phyloP scores from a whole-genome alignment of 1,139 yeast genomes.

The Saccharomyces hybrid region DNA sequence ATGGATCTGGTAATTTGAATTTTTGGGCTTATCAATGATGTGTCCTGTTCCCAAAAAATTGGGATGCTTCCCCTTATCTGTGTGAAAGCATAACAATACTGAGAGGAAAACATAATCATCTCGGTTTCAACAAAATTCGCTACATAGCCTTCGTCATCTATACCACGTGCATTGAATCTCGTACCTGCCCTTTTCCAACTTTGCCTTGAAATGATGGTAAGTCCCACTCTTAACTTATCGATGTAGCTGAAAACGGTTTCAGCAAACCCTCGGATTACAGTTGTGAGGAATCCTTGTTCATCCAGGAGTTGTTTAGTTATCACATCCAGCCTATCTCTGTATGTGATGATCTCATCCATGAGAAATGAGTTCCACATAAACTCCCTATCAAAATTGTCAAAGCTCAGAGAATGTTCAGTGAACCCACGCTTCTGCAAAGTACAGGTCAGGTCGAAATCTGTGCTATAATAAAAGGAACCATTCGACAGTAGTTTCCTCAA shows the following conservation, averaged over 20 bases:
- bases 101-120: slow-evolving; percentile 53
- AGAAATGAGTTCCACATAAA: slow-evolving; percentile 96
- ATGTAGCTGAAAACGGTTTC: slow-evolving; percentile 55
- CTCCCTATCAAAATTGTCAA: slow-evolving; percentile 62
- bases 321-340: slow-evolving; percentile 61
- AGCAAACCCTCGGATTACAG: slow-evolving; percentile 92
- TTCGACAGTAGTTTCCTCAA: slow-evolving; percentile 68
- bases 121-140: slow-evolving; percentile 97
- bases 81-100: slow-evolving; percentile 62
- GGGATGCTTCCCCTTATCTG: slow-evolving; percentile 95
- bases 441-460: slow-evolving; percentile 85
- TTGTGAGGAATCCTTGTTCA: slow-evolving; percentile 71
- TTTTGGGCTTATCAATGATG: slow-evolving; percentile 72
- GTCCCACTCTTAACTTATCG: slow-evolving; percentile 44
- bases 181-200: slow-evolving; percentile 97
- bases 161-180: slow-evolving; percentile 85
- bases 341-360: slow-evolving; percentile 73
- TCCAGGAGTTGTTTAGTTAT: slow-evolving; percentile 55
- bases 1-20: slow-evolving; percentile 78
- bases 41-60: slow-evolving; percentile 96
- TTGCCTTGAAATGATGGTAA: slow-evolving; percentile 84
- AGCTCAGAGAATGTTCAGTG: slow-evolving; percentile 36
- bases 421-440: slow-evolving; percentile 68
- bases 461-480: slow-evolving; percentile 88
- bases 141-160: slow-evolving; percentile 90